Base-by-base conservation (phyloP, 1,284 basidiomycete genomes). In the Mycosarcoma maydis region DNA sequence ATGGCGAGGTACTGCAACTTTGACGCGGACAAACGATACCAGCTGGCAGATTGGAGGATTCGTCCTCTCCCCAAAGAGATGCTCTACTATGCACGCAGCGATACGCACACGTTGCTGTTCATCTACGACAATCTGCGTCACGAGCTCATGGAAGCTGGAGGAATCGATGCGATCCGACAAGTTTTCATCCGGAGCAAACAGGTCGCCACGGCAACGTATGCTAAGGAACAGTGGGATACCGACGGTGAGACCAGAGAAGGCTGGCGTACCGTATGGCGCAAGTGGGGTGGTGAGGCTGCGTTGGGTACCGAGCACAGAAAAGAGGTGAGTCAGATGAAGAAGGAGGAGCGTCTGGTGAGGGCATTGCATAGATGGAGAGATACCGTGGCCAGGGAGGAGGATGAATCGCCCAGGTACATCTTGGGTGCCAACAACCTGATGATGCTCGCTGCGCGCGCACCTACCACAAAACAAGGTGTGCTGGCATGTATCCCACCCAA, bases 1-100 rank as follows among this genome's bases (percentile, higher is more conserved):
- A 86, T 98, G n/a, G 87, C 90, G 74, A 89, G 90, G 83, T 98
- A 93, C 78, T 94, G 91, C 78, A 88, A 91, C 75, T 94, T 94
- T 77, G 87, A 87, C n/a, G 88, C 95, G 0, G 95, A 98, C 84
- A 98, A 98, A 83, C 87, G 92, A 19, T 98, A 94, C 80, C 95
- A 98, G 80, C 85, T 94, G 16, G 95, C 95, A 10, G 95, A 98
- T 82, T 98, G 95, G 95, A 88, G 95, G 23, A 92, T 97, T 73
- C 78, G 91, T 41, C 95, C 95, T 0, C 83, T 98, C 9, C 90
- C 94, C 0, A 83, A 87, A 39, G 92, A 92, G 73, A 96, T 98
- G 94, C 83, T 93, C 26, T 85, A 87, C 52, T 98, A 98, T 80
- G 95, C 95, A 2, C 89, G 94, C 19, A 91, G 92, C 5, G 95